A percentile compares a stretch with the other conserved stretches of the same genome.
Evolutionary conservation across 148 eudicot species (phyloP).

Genomic region (Vaccinium vitisidaea): DNA sequence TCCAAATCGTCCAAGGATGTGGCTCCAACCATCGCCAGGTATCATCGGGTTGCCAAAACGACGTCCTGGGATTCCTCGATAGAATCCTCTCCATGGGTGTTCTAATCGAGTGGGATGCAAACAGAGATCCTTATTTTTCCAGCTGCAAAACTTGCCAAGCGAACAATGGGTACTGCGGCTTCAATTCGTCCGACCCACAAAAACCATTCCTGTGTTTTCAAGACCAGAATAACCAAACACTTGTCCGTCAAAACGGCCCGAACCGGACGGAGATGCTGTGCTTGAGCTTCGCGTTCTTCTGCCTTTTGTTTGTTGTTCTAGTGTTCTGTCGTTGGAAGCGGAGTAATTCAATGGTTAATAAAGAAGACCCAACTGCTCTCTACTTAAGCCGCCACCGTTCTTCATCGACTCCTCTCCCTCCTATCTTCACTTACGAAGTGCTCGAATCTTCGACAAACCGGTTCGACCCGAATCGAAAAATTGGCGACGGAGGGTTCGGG

Average conservation of each 20-base stretch:
- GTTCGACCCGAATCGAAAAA: constrained; percentile 70
- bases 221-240: neutral
- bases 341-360: neutral
- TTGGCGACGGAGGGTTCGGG: constrained; percentile 91
- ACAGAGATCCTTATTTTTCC: constrained; percentile 37
- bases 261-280: constrained; percentile 23
- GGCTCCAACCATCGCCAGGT: constrained; percentile 20
- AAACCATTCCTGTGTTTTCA: constrained; percentile 48
- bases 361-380: constrained; percentile 59
- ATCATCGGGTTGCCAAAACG: constrained; percentile 46
- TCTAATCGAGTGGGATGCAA: constrained; percentile 44
- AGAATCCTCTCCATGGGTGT: constrained; percentile 40
- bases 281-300: constrained; percentile 29
- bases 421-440: constrained; percentile 81
- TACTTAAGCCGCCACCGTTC: constrained; percentile 68
- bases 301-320: constrained; percentile 28
- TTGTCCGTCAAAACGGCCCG: constrained; percentile 26
- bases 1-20: constrained; percentile 41
- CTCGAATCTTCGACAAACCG: constrained; percentile 71
- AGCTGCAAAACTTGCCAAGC: constrained; percentile 37
- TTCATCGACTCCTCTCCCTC: constrained; percentile 70
- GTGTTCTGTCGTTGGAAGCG: constrained; percentile 25
- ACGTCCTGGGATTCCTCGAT: constrained; percentile 48
- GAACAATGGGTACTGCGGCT: constrained; percentile 59
- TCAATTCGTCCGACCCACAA: constrained; percentile 44